Evolutionary conservation across 73 alveolate genomes (phyloP).

Genomic region (Symbiodinium natans): DNA sequence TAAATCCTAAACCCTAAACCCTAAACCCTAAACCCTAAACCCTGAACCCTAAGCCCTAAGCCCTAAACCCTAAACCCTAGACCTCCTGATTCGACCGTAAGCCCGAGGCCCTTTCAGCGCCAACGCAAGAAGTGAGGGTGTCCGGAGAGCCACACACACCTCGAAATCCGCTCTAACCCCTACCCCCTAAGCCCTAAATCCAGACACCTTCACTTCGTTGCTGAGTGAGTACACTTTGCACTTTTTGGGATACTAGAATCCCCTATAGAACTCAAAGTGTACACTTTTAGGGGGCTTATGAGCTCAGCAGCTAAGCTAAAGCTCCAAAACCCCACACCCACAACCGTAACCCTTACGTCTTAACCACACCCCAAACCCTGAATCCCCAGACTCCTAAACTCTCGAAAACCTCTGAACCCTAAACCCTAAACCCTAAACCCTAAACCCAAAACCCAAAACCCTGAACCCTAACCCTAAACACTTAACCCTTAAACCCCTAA

Average conservation of each 20-base stretch:
- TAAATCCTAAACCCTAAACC: neutral
- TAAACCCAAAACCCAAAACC: neutral
- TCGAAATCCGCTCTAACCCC: neutral
- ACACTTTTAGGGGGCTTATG: too few species aligned
- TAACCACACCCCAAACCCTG: neutral
- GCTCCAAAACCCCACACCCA: neutral
- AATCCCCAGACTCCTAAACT: neutral
- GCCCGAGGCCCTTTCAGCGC: too few species aligned
- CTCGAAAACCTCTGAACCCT: neutral
- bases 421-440: neutral
- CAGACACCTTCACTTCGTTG: too few species aligned
- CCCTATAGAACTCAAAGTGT: too few species aligned
- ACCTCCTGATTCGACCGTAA: neutral
- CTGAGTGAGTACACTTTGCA: too few species aligned
- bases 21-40: neutral
- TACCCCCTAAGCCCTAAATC: neutral
- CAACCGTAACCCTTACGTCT: neutral
- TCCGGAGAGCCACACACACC: neutral
- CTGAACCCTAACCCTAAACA: neutral
- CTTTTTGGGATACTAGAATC: too few species aligned
- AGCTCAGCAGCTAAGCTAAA: too few species aligned
- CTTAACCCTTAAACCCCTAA: too few species aligned
- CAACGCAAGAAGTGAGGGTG: too few species aligned
- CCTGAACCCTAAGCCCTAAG: neutral
- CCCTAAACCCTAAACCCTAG: neutral